These are phyloP conservation scores for Aureobasidium vineae DNA, from an alignment of 2,329 filamentous ascomycete genomes.

Conservation along the genomic window DNA sequence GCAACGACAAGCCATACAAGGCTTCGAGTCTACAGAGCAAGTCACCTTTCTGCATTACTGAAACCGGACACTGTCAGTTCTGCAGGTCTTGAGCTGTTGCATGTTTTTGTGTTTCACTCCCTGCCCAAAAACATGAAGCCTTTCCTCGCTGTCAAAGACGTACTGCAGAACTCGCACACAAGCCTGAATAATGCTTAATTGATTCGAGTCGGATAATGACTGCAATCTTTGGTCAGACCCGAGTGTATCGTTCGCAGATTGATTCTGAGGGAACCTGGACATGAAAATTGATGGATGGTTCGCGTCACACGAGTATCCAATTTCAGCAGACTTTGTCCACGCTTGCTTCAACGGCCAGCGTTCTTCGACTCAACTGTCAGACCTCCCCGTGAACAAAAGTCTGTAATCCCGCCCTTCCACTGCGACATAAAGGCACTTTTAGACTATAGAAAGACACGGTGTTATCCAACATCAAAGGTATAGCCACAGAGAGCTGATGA, in stretches of 20 bases:
- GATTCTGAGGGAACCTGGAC: not conserved
- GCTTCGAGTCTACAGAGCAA: not conserved
- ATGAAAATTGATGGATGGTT: not conserved
- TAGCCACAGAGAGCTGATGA: no score
- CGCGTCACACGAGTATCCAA: not conserved
- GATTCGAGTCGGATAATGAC: not conserved
- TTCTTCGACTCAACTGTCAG: conserved; percentile 6
- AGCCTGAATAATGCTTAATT: not conserved
- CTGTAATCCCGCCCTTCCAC: no score
- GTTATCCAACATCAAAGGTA: no score
- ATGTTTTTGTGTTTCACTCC: not conserved
- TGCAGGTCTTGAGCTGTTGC: not conserved
- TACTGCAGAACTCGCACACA: not conserved
- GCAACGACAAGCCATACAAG: conserved; percentile 5
- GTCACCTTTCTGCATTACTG: not conserved
- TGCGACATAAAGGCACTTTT: no score
- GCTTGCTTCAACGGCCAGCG: not conserved
- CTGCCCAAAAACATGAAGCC: not conserved
- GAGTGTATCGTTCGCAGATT: not conserved
- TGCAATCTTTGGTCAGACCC: not conserved
- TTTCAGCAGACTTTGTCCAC: not conserved
- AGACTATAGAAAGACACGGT: no score
- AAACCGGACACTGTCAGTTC: no score
- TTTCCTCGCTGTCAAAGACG: not conserved
- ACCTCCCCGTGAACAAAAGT: not conserved